These are phyloP conservation scores for Aspergillus phoenicis DNA, from an alignment of 2,329 filamentous ascomycete genomes.

Conservation along the genomic window DNA sequence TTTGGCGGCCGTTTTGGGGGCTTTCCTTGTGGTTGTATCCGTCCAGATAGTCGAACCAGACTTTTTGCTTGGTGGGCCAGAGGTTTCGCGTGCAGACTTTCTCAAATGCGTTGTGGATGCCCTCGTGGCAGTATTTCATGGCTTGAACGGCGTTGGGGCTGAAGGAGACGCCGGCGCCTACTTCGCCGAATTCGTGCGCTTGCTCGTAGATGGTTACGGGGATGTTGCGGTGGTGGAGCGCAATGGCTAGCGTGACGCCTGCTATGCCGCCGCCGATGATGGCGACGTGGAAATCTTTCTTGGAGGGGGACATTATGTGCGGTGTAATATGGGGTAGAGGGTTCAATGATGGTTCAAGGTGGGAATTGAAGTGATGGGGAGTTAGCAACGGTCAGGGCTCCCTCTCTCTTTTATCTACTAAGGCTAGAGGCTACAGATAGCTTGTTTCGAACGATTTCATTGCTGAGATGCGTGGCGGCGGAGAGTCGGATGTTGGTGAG, in stretches of 20 bases:
- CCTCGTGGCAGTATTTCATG: slow-evolving; percentile 28
- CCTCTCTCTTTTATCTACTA: not conserved
- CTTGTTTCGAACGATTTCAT: not conserved
- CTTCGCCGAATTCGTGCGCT: slow-evolving; percentile 40
- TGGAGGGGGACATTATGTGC: slow-evolving; percentile 13
- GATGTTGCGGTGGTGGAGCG: slow-evolving; percentile 35
- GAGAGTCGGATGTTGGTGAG: slow-evolving; percentile 16
- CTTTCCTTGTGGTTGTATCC: slow-evolving; percentile 17
- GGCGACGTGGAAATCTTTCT: slow-evolving; percentile 30
- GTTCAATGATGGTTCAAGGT: not conserved
- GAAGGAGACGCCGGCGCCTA: slow-evolving; percentile 44
- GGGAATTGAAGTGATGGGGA: not conserved
- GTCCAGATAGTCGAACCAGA: slow-evolving; percentile 29
- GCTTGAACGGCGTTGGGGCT: slow-evolving; percentile 38
- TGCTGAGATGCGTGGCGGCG: not conserved
- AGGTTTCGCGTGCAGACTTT: slow-evolving; percentile 35
- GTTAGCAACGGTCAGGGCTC: not conserved
- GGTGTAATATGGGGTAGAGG: not conserved
- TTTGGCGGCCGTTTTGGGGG: slow-evolving; percentile 16
- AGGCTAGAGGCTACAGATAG: not conserved
- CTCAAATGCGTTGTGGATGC: slow-evolving; percentile 36
- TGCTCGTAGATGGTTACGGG: slow-evolving; percentile 42
- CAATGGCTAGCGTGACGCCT: slow-evolving; percentile 41
- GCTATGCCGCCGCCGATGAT: slow-evolving; percentile 42
- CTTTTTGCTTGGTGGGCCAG: slow-evolving; percentile 35